Evolutionary conservation across 805 yeast species (phyloP), one percentile per base, ranked within the genome.

Genomic region (Candida broadrunensis): DNA sequence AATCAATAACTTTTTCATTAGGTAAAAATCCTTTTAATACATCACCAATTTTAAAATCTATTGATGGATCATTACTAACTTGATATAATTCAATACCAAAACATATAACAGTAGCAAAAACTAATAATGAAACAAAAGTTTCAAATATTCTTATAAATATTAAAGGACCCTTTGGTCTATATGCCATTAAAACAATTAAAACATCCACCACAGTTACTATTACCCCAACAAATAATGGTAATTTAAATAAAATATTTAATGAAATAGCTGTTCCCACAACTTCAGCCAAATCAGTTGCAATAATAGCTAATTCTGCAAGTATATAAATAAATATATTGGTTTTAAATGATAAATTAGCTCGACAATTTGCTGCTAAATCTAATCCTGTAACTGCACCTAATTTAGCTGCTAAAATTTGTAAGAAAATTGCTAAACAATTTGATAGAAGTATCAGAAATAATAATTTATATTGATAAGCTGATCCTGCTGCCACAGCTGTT

Each of bases 191-290:
- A 1, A 91, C 95, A 32, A 91, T 71, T 41, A 91, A 60, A 5
- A 91, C 97, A 54, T 91, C 99, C 3, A 88, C 65, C 17, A 88
- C 83, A 0, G 98, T 91, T 38, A 91, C 61, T 3, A 88, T 64
- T 13, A 91, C 96, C 25, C 99, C 99, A 4, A 80, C 71, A 6
- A 87, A 73, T 15, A 93, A 67, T 0, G 98, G 98, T 6, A 93
- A 68, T 2, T 78, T 75, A 57, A 90, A 80, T 33, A 93, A 65
- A 41, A 91, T 88, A 51, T 93, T 88, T 42, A 91, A 72, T 0
- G 98, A 84, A 42, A 91, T 88, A 3, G 98, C 97, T 3, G 97
- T 88, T n/a, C 99, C 99, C 19, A 93, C 91, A 26, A 91, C 96
- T 59, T 91, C 98, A 1, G 99, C 97, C 48, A 93, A 75, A 65